Evolutionary conservation across 1,139 yeast genomes (phyloP), one percentile per base, ranked within the genome.

Genomic region (Debaryomyces nepalensis): DNA sequence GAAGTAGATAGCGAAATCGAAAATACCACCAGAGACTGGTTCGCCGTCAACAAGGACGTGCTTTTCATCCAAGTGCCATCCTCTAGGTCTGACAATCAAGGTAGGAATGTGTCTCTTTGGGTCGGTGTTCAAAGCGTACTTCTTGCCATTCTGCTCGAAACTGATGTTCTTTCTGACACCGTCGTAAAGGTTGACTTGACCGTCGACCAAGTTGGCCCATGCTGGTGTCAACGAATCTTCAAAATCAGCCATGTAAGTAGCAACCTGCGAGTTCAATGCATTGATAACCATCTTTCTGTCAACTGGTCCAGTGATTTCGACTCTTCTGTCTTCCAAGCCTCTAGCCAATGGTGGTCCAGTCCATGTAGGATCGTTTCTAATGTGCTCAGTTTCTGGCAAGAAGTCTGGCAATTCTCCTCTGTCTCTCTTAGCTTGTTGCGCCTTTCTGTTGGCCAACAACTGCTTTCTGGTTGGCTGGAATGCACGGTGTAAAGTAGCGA

Each of bases 201-300:
- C 99, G 43, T 75, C 79, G 48, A 87, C 81, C 75, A 88, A 78
- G 68, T 89, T 90, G 54, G 70, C 70, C 98, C 98, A 93, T 26
- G 98, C 91, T 54, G 99, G 99, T 24, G 97, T 84, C 56, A 90
- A 83, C 23, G 96, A 88, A 70, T 90, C 97, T 68, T 90, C 97
- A 56, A 90, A 87, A 70, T 90, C 98, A 35, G 95, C 84, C 97
- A 90, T 90, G 66, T 90, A 90, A 38, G 96, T 88, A 61, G 87
- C 89, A 35, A 90, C 97, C 45, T 81, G 80, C 4, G 96, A 82
- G 70, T 90, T 90, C 61, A 90, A 79, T 14, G 97, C 97, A 61
- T 90, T 90, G 63, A 90, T 86, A 53, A 90, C 85, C 97, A 90
- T 90, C 66, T 90, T 90, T 54, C 97, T 81, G 64, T 86, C 91